Evolutionary conservation across 2,329 filamentous ascomycete species (phyloP).

Genomic region (Colletotrichum nymphaeae): DNA sequence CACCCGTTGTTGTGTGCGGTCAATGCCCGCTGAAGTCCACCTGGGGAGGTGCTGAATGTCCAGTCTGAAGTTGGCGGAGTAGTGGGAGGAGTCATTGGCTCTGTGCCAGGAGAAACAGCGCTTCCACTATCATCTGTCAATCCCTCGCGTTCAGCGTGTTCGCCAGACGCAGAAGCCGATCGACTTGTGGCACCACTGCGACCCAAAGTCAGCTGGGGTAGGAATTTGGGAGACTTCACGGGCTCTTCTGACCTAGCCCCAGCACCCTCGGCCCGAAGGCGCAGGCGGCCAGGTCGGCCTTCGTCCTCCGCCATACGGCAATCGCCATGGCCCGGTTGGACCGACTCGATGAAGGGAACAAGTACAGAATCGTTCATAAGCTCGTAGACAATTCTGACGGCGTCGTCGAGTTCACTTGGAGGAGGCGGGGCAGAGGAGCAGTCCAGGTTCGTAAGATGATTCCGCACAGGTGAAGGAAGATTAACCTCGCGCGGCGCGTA

Average conservation of each 20-base stretch:
- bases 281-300: slow-evolving; percentile 50
- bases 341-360: slow-evolving; percentile 86
- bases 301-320: slow-evolving; percentile 51
- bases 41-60: slow-evolving; percentile 62
- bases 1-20: slow-evolving; percentile 68
- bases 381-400: slow-evolving; percentile 90
- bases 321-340: slow-evolving; percentile 53
- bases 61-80: slow-evolving; percentile 75
- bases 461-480: slow-evolving; percentile 85
- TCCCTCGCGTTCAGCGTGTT: slow-evolving; percentile 60
- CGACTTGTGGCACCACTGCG: slow-evolving; percentile 51
- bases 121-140: slow-evolving; percentile 75
- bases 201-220: slow-evolving; percentile 54
- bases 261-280: slow-evolving; percentile 51
- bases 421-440: slow-evolving; percentile 71
- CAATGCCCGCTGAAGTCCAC: slow-evolving; percentile 65
- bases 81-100: slow-evolving; percentile 80
- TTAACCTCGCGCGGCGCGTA: slow-evolving; percentile 91
- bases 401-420: slow-evolving; percentile 82
- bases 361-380: slow-evolving; percentile 98
- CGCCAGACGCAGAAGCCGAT: slow-evolving; percentile 57
- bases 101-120: slow-evolving; percentile 66
- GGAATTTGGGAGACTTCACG: slow-evolving; percentile 58
- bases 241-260: slow-evolving; percentile 49
- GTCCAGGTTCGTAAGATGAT: slow-evolving; percentile 77